These are phyloP conservation scores for Trichophyton rubrum DNA, from an alignment of 2,329 filamentous ascomycete species.

Conservation along the genomic window DNA sequence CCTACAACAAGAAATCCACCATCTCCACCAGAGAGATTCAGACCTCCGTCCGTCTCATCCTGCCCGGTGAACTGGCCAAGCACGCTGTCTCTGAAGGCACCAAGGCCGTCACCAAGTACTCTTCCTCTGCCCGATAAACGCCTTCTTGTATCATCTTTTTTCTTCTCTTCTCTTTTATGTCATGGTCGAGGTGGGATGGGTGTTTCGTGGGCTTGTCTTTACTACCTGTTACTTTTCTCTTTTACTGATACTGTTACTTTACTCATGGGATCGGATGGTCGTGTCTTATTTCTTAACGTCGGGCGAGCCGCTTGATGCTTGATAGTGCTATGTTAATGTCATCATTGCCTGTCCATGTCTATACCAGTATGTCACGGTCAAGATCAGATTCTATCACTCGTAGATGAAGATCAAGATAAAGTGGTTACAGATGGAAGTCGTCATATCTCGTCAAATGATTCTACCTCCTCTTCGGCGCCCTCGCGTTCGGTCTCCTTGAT, in stretches of 20 bases:
- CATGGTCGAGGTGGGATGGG: conserved; percentile 23
- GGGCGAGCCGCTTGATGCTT: neutral
- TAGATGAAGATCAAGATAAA: too few relatives aligned
- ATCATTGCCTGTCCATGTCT: neutral
- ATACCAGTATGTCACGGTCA: neutral
- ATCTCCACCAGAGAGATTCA: conserved; percentile 99
- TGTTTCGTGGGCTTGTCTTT: conserved; percentile 29
- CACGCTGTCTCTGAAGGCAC: conserved; percentile 98
- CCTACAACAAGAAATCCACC: conserved; percentile 99
- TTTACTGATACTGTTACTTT: neutral
- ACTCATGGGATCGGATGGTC: neutral
- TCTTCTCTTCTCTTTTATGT: conserved; percentile 27
- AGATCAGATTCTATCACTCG: too few relatives aligned
- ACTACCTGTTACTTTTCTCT: neutral
- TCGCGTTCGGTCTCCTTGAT: conserved; percentile 49
- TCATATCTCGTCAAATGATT: conserved; percentile 57
- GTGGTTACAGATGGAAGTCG: too few relatives aligned
- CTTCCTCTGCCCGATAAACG: conserved; percentile 93
- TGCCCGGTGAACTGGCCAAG: conserved; percentile 97
- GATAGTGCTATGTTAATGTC: neutral
- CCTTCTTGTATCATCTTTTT: conserved; percentile 26
- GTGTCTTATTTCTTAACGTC: neutral
- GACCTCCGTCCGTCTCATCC: conserved; percentile 95
- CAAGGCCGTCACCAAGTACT: conserved; percentile 99
- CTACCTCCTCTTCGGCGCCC: conserved; percentile 76